Evolutionary conservation across 345 rosid species (phyloP), one percentile per base, ranked within the genome.

Genomic region (Syzygium jambos): DNA sequence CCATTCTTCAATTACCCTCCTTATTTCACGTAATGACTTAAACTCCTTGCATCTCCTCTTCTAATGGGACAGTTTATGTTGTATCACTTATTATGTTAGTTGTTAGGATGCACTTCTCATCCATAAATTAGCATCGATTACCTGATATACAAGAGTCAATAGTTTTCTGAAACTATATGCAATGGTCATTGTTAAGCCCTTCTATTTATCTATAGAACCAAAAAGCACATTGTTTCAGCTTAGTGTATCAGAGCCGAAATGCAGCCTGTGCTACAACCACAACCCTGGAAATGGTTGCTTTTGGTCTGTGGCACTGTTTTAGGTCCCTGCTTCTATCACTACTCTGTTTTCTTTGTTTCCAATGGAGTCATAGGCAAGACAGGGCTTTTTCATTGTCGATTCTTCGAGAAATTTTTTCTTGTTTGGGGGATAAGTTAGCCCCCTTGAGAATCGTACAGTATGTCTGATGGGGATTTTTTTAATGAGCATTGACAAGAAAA

Each of bases 1-100:
- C 99, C 95, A 1, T 98, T 98, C 94, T 96, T 95, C 95, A 96
- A 91, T 88, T 98, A 98, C 90, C 99, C 99, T 19, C 99, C 99
- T 19, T 98, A 98, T 91, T 98, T 98, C 95, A 98, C 99, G 99
- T 97, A 93, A 77, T 87, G 85, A 86, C 91, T 88, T 90, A 22
- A 29, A 53, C 51, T 77, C 84, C 86, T 53, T 57, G 17, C 84
- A 2, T 0, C 19, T 25, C 17, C 41, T 63, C 4, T 85, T 51
- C 52, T 46, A 25, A 11, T 78, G 56, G n/a, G 22, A 49, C 21
- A 1, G 30, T 49, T 83, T 38, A 9, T 84, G 85, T 17, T 84
- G 43, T 29, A 9, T 52, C 43, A 11, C 25, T 84, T 55, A 29
- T 52, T 84, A 59, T 52, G 4, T 29, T 23, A 34, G 12, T 83